A percentile compares a stretch with the other conserved stretches of the same genome.
Evolutionary conservation across 768 basidiomycete species (phyloP).

Genomic region (Pleurotus platypus): DNA sequence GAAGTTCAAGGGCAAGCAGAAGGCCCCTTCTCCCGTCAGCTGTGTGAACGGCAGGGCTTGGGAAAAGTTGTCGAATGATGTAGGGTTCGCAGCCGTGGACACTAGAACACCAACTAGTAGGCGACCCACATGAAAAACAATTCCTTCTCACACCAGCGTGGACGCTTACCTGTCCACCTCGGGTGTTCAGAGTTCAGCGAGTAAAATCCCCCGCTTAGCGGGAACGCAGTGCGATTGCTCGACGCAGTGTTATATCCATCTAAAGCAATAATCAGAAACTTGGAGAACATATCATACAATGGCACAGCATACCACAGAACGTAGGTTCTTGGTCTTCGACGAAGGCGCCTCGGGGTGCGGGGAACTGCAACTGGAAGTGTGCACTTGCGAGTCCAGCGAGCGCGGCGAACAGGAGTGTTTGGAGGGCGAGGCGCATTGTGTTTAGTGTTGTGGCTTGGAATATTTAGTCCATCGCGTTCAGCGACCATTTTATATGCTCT

Average conservation of each 20-base stretch:
- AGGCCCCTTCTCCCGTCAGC: constrained; percentile 51
- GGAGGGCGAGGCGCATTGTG: constrained; percentile 29
- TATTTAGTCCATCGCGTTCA: neutral
- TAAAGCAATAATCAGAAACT: constrained; percentile 21
- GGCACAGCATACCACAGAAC: constrained; percentile 61
- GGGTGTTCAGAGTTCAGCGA: constrained; percentile 65
- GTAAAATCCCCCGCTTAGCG: constrained; percentile 59
- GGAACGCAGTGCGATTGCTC: constrained; percentile 64
- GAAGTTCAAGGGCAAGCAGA: constrained; percentile 69
- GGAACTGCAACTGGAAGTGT: constrained; percentile 82
- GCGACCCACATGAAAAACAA: neutral
- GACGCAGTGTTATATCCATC: constrained; percentile 59
- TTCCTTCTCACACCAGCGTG: neutral
- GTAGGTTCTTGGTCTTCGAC: constrained; percentile 49
- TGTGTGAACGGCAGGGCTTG: constrained; percentile 41
- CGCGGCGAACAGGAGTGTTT: constrained; percentile 28
- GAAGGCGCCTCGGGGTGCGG: constrained; percentile 68
- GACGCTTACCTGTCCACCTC: constrained; percentile 49
- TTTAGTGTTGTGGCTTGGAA: neutral
- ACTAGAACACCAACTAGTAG: constrained; percentile 49
- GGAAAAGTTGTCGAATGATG: constrained; percentile 62
- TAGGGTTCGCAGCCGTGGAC: constrained; percentile 54
- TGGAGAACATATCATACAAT: neutral
- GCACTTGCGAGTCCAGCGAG: constrained; percentile 48
- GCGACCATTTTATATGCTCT: neutral